Evolutionary conservation across 768 basidiomycete species (phyloP).

Genomic region (Nidularia sp.): DNA sequence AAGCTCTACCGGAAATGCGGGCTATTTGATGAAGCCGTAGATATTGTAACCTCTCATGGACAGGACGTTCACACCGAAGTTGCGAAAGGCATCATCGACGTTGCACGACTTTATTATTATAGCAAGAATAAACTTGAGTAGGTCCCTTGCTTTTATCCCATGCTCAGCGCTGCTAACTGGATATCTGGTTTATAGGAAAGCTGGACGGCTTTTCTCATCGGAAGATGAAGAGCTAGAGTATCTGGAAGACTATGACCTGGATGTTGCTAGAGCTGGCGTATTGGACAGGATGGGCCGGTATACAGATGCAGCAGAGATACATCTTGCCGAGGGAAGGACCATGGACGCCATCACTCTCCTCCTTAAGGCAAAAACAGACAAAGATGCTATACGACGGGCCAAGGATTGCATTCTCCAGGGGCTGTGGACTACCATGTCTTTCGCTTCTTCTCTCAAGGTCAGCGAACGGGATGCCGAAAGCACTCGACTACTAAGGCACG

Average conservation of each 20-base stretch:
- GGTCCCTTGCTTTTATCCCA: constrained; percentile 5
- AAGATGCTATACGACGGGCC: constrained; percentile 26
- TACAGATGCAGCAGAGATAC: constrained; percentile 48
- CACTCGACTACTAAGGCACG: constrained; percentile 19
- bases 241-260: constrained; percentile 49
- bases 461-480: constrained; percentile 4
- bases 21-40: constrained; percentile 49
- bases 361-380: constrained; percentile 24
- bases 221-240: constrained; percentile 54
- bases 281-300: constrained; percentile 36
- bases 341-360: constrained; percentile 44
- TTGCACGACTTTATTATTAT: constrained; percentile 44
- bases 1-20: constrained; percentile 45
- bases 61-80: constrained; percentile 23
- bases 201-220: constrained; percentile 40
- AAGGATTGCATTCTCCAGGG: constrained; percentile 32
- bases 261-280: constrained; percentile 40
- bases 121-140: constrained; percentile 31
- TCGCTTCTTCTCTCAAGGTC: constrained; percentile 20
- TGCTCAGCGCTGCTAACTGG: neutral
- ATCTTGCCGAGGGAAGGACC: constrained; percentile 41
- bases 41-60: constrained; percentile 32
- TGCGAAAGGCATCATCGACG: constrained; percentile 30
- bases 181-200: constrained; percentile 32
- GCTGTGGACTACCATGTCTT: constrained; percentile 42